These are phyloP conservation scores for Cytospora chrysosperma DNA, from an alignment of 2,329 filamentous ascomycete genomes.

Conservation along the genomic window DNA sequence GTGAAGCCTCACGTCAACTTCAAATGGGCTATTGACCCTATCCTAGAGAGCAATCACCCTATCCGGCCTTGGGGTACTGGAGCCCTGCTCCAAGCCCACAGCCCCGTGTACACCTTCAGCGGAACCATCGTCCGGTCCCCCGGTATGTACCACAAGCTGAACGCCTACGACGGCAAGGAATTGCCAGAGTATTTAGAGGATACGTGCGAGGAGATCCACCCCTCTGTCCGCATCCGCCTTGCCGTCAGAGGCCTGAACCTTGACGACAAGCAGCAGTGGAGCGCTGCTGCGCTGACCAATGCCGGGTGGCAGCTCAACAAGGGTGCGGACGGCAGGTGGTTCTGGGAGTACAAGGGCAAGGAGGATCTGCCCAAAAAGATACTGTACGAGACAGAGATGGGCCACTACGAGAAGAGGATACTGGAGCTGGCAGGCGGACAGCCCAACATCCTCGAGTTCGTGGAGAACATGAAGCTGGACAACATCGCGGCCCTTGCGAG, in stretches of 20 bases:
- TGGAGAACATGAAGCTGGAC: conserved; percentile 32
- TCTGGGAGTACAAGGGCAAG: conserved; percentile 53
- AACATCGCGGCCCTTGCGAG: conserved; percentile 12
- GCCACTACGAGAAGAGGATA: conserved; percentile 52
- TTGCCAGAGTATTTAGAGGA: conserved; percentile 44
- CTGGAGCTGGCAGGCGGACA: conserved; percentile 44
- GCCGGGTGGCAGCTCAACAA: conserved; percentile 44
- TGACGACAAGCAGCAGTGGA: conserved; percentile 49
- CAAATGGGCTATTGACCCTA: conserved; percentile 47
- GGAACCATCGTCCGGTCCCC: conserved; percentile 46
- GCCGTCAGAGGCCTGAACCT: conserved; percentile 49
- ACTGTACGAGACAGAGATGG: conserved; percentile 54
- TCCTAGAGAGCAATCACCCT: conserved; percentile 48
- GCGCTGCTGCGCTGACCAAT: conserved; percentile 42
- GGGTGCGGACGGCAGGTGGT: conserved; percentile 42
- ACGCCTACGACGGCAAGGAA: conserved; percentile 40
- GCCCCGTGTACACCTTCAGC: conserved; percentile 44
- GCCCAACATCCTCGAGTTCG: conserved; percentile 45
- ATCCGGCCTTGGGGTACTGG: conserved; percentile 50
- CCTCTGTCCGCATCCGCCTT: conserved; percentile 53
- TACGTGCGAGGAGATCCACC: conserved; percentile 57
- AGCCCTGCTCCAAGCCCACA: conserved; percentile 40
- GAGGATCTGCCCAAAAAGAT: conserved; percentile 41
- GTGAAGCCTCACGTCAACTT: conserved; percentile 7
- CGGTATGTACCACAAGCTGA: conserved; percentile 47